Evolutionary conservation across 2,329 filamentous ascomycete genomes (phyloP).

Genomic region (Capronia coronata): DNA sequence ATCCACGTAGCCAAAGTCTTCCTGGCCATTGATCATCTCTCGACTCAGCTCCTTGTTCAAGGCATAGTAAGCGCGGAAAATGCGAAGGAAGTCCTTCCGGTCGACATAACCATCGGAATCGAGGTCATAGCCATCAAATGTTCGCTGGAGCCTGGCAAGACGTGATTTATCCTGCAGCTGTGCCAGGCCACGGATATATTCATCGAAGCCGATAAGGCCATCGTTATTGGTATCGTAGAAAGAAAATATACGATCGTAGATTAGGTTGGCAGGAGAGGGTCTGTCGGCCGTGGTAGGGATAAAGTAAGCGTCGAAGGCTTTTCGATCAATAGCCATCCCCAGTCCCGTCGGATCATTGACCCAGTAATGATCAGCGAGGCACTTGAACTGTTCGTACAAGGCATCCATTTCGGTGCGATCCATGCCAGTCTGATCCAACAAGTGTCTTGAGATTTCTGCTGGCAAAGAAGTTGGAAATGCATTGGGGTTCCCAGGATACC

Average conservation of each 20-base stretch:
- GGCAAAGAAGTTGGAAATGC: slow-evolving; percentile 63
- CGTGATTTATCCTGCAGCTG: slow-evolving; percentile 54
- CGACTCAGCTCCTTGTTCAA: slow-evolving; percentile 83
- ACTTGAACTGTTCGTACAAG: slow-evolving; percentile 94
- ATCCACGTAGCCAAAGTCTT: slow-evolving; percentile 70
- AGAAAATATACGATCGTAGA: slow-evolving; percentile 93
- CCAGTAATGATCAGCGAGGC: slow-evolving; percentile 82
- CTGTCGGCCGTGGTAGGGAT: slow-evolving; percentile 75
- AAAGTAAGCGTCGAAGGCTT: slow-evolving; percentile 86
- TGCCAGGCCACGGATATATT: slow-evolving; percentile 79
- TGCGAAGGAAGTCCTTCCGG: slow-evolving; percentile 77
- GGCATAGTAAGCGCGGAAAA: slow-evolving; percentile 88
- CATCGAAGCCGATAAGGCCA: slow-evolving; percentile 81
- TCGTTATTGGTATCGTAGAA: slow-evolving; percentile 93
- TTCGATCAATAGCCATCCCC: slow-evolving; percentile 77
- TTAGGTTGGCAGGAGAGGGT: slow-evolving; percentile 73
- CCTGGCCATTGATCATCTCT: slow-evolving; percentile 70
- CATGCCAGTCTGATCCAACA: slow-evolving; percentile 67
- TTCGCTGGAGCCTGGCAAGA: slow-evolving; percentile 59
- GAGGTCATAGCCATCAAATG: slow-evolving; percentile 86
- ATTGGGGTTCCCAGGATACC: slow-evolving; percentile 82
- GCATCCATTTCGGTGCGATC: slow-evolving; percentile 85
- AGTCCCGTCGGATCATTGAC: slow-evolving; percentile 71
- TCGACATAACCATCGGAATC: slow-evolving; percentile 81
- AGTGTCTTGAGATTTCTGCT: slow-evolving; percentile 58